Percentiles rank a stretch among this genome's conserved stretches.
phyloP scores from a whole-genome alignment of 2,329 filamentous ascomycete species.

The Stylonectria norvegica region DNA sequence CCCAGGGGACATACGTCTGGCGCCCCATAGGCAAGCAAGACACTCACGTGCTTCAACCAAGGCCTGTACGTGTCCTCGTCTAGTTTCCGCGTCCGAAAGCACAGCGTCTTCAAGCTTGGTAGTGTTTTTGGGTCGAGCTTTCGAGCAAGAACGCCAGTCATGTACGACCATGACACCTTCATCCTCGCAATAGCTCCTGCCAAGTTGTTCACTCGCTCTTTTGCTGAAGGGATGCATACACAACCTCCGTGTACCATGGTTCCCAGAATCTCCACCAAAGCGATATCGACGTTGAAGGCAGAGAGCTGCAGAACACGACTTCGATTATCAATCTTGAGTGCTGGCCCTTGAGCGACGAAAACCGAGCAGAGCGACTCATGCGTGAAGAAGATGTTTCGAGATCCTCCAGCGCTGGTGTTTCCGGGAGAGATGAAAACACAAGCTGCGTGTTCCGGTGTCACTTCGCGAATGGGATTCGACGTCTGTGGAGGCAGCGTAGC shows the following conservation, averaged over 20 bases:
- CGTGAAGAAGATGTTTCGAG: constrained; percentile 60
- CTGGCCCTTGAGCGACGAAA: constrained; percentile 48
- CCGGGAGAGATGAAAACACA: constrained; percentile 59
- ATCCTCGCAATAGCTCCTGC: constrained; percentile 47
- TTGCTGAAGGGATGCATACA: constrained; percentile 54
- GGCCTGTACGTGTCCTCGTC: constrained; percentile 47
- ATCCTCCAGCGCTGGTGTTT: constrained; percentile 36
- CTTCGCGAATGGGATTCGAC: constrained; percentile 29
- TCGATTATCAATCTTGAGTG: constrained; percentile 45
- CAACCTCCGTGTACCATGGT: constrained; percentile 55
- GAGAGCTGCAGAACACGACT: constrained; percentile 58
- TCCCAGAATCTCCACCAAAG: constrained; percentile 49
- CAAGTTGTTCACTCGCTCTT: constrained; percentile 49
- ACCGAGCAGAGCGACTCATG: constrained; percentile 57
- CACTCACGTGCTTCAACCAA: constrained; percentile 44
- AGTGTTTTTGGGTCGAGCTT: constrained; percentile 37
- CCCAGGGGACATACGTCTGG: constrained; percentile 51
- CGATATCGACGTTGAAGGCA: constrained; percentile 52
- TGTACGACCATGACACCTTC: constrained; percentile 50
- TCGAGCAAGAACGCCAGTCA: constrained; percentile 58
- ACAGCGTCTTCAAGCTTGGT: constrained; percentile 39
- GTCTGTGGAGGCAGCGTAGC: constrained; percentile 31
- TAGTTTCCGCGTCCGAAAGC: constrained; percentile 48
- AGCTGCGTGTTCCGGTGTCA: constrained; percentile 47
- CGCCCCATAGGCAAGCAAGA: constrained; percentile 51